Base-by-base conservation (phyloP, 1,284 basidiomycete species). In the Ustilago vetiveriae region DNA sequence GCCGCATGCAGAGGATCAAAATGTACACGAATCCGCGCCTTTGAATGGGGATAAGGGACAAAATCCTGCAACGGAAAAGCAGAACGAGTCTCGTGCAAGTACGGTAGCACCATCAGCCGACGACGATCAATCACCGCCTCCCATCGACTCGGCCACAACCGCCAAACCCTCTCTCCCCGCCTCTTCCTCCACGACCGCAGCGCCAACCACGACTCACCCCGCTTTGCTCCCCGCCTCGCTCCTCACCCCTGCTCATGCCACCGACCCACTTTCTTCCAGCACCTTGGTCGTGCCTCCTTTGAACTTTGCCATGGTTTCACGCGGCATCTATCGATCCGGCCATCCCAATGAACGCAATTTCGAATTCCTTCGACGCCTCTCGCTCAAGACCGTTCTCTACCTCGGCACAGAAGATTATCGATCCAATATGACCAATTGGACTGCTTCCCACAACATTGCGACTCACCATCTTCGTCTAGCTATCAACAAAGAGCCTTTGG, bases 341-440 rank as follows among this genome's bases (percentile, higher is more conserved):
- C 79, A 81, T 42, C 80, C 80, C 11, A 82, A 82, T 55, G 80
- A 79, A 53, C 74, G 79, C 43, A 82, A 82, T 37, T 80, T 78
- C 30, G 69, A 63, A 17, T 82, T 81, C 46, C 48, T 82, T 13
- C 57, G 66, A 11, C 62, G 77, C 2, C 74, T 82, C 22, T 58
- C 70, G 33, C 68, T 82, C 42, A 68, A 67, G 24, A 69, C 66
- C 50, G 71, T 82, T 40, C 72, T 82, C 60, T 79, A 68, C 45
- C 55, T 82, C 11, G 76, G 72, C 27, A 75, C 60, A 37, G 80
- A 82, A 39, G 78, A 80, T 45, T 79, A 80, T 40, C 74, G 79
- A 6, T 32, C 53, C 22, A 75, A 79, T 42, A 70, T 82, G 55
- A 53, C 50, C 22, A 38, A 39, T 9, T 82, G 67, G 63, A 65